Conservation (phyloP, 495 filamentous ascomycete genomes). For the Lentithecium fluviatile region DNA sequence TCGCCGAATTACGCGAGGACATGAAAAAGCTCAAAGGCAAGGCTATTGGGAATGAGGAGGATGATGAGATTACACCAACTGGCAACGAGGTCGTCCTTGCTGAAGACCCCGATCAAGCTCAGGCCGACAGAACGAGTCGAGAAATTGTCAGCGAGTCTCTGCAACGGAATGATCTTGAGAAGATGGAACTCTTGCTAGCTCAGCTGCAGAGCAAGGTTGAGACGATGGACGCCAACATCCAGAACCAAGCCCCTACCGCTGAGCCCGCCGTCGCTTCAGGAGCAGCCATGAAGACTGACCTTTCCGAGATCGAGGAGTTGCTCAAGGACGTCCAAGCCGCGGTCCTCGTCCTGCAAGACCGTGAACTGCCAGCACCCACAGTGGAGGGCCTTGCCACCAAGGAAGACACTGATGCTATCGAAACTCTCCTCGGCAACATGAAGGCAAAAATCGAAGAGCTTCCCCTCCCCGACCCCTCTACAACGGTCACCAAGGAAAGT, state of each 20-base stretch:
- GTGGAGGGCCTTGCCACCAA: conserved; percentile 61
- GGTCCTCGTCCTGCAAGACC: conserved; percentile 49
- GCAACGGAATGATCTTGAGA: conserved; percentile 72
- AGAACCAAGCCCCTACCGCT: conserved; percentile 44
- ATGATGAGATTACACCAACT: conserved; percentile 25
- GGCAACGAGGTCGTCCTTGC: conserved; percentile 46
- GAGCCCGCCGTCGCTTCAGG: conserved; percentile 46
- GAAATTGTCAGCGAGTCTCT: conserved; percentile 48
- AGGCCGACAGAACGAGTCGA: neutral
- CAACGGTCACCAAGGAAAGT: conserved; percentile 70
- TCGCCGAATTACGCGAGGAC: conserved; percentile 69
- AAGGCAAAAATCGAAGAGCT: conserved; percentile 81
- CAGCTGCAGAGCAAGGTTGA: conserved; percentile 83
- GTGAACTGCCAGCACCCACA: conserved; percentile 37
- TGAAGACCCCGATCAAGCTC: conserved; percentile 34
- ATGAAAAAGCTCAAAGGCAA: conserved; percentile 65
- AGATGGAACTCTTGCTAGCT: conserved; percentile 75
- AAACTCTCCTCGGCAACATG: conserved; percentile 79
- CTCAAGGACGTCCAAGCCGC: conserved; percentile 60
- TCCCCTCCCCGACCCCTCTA: conserved; percentile 58
- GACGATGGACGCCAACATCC: conserved; percentile 61
- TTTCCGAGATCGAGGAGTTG: conserved; percentile 59
- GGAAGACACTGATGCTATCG: conserved; percentile 84
- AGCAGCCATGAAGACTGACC: conserved; percentile 56
- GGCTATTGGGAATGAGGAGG: conserved; percentile 35